phyloP scores from a whole-genome alignment of 306 rosid species.

The Castanopsis chinensis region DNA sequence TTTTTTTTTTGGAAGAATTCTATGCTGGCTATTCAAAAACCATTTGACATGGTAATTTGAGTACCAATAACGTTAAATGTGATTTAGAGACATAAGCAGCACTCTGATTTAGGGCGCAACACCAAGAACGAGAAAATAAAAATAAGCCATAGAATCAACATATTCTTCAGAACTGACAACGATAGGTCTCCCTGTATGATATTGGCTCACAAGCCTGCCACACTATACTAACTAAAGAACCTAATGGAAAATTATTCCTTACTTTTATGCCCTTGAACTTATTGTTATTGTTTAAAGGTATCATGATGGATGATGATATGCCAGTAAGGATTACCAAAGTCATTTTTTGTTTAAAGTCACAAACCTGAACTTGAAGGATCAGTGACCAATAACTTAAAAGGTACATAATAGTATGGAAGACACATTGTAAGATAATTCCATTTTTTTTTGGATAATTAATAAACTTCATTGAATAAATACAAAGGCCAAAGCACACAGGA shows the following conservation, averaged over 20 bases:
- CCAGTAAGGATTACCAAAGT: background rate
- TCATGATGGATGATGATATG: background rate
- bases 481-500: too few species aligned
- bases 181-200: background rate
- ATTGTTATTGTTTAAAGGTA: background rate
- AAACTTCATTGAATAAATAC: too few species aligned
- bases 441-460: too few species aligned
- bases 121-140: background rate
- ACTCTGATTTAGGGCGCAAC: background rate
- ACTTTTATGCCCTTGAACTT: background rate
- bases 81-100: background rate
- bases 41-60: background rate
- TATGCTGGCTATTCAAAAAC: background rate
- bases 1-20: background rate
- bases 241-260: background rate
- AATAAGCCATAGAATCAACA: background rate
- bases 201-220: background rate
- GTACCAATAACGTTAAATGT: background rate
- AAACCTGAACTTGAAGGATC: background rate
- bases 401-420: background rate
- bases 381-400: background rate
- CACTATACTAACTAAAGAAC: background rate
- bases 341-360: background rate
- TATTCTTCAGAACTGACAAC: too few species aligned
- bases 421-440: too few species aligned